Evolutionary conservation across 208 protist species (phyloP).

Genomic region (Polymyxa betae): DNA sequence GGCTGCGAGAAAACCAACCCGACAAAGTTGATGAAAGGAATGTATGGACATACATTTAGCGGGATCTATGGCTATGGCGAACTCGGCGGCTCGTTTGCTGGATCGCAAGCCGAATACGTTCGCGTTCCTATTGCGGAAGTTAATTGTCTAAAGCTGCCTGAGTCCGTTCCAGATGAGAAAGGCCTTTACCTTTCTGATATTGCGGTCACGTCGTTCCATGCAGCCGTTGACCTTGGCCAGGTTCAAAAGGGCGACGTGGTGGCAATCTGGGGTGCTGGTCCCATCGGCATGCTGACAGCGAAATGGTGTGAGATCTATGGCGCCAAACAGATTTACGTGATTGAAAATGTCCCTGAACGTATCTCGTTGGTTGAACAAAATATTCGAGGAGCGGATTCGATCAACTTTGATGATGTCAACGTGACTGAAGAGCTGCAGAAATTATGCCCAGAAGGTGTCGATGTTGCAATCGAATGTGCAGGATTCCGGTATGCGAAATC

Average conservation of each 20-base stretch:
- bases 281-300: background rate
- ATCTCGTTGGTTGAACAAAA: background rate
- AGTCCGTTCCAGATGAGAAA: background rate
- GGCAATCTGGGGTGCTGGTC: background rate
- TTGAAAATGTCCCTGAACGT: background rate
- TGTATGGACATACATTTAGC: background rate
- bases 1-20: background rate
- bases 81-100: background rate
- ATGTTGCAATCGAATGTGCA: background rate
- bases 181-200: background rate
- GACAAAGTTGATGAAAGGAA: background rate
- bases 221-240: background rate
- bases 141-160: background rate
- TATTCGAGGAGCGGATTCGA: too few relatives aligned
- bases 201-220: background rate
- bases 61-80: background rate
- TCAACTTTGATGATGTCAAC: too few relatives aligned
- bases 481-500: background rate
- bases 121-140: background rate
- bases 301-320: background rate
- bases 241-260: background rate
- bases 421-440: background rate
- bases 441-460: background rate
- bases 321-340: background rate
- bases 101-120: background rate